Conservation (phyloP, 345 rosid genomes). For the Pistacia integerrima region DNA sequence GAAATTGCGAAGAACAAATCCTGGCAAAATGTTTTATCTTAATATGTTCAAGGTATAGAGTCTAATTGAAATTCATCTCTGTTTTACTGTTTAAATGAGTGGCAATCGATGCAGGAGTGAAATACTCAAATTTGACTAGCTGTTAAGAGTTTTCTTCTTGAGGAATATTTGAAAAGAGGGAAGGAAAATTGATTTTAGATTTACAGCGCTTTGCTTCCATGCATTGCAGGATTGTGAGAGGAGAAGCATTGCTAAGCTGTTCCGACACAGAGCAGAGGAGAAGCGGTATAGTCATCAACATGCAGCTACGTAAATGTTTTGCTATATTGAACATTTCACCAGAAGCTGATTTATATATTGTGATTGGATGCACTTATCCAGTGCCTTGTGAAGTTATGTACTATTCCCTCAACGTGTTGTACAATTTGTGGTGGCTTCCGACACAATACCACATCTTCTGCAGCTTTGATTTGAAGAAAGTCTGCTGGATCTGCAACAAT, state of each 20-base stretch:
- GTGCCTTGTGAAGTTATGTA: conserved; percentile 1
- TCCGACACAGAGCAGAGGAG: conserved; percentile 82
- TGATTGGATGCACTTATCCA: neutral
- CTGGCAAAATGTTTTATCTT: conserved; percentile 73
- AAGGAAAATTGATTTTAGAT: neutral
- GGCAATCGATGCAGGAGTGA: neutral
- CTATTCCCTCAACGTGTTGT: neutral
- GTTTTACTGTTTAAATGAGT: neutral
- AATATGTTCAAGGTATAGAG: conserved; percentile 91
- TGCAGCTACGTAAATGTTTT: conserved; percentile 35
- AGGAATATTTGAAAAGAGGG: no score
- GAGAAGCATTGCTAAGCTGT: conserved; percentile 80
- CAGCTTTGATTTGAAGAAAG: neutral
- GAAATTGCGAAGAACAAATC: conserved; percentile 81
- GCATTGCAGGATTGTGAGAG: conserved; percentile 90
- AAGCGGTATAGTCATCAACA: conserved; percentile 44
- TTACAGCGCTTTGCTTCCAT: neutral
- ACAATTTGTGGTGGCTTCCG: neutral
- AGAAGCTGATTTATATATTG: conserved; percentile 4
- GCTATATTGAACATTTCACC: neutral
- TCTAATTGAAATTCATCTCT: neutral
- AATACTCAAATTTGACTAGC: neutral
- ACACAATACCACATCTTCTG: neutral
- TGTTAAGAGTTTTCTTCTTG: neutral
- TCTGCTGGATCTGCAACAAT: neutral